phyloP scores from a whole-genome alignment of 805 yeast species.

The Lachancea cidri region DNA sequence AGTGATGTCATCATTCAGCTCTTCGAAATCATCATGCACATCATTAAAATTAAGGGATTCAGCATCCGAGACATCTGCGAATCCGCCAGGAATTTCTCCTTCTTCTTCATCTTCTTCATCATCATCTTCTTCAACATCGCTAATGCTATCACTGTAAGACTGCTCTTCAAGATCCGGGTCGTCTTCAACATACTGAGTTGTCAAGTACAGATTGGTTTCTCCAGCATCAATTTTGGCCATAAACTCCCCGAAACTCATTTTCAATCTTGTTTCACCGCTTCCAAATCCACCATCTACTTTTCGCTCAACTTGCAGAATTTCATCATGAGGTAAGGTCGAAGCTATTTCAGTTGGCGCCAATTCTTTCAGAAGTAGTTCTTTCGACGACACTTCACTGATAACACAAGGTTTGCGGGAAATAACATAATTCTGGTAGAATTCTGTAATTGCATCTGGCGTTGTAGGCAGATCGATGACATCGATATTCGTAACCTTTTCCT shows the following conservation, averaged over 20 bases:
- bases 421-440: constrained; percentile 40
- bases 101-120: constrained; percentile 6
- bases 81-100: constrained; percentile 11
- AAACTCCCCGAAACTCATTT: constrained; percentile 47
- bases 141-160: constrained; percentile 20
- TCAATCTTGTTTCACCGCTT: constrained; percentile 49
- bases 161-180: constrained; percentile 24
- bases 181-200: constrained; percentile 62
- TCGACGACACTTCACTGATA: constrained; percentile 35
- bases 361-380: constrained; percentile 29
- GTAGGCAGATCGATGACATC: constrained; percentile 20
- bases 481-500: constrained; percentile 7
- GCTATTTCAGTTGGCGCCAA: constrained; percentile 36
- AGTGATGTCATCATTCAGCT: constrained; percentile 21
- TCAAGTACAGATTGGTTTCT: constrained; percentile 49
- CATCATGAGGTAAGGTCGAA: constrained; percentile 34
- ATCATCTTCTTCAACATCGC: constrained; percentile 11
- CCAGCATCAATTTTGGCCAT: constrained; percentile 36
- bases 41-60: constrained; percentile 20
- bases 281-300: constrained; percentile 63
- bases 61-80: constrained; percentile 10
- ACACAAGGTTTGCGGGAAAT: constrained; percentile 46
- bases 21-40: constrained; percentile 25
- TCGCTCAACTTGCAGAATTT: constrained; percentile 51
- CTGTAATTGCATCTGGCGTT: constrained; percentile 15